Conservation (phyloP, 768 basidiomycete genomes). For the Auricularia sp. region DNA sequence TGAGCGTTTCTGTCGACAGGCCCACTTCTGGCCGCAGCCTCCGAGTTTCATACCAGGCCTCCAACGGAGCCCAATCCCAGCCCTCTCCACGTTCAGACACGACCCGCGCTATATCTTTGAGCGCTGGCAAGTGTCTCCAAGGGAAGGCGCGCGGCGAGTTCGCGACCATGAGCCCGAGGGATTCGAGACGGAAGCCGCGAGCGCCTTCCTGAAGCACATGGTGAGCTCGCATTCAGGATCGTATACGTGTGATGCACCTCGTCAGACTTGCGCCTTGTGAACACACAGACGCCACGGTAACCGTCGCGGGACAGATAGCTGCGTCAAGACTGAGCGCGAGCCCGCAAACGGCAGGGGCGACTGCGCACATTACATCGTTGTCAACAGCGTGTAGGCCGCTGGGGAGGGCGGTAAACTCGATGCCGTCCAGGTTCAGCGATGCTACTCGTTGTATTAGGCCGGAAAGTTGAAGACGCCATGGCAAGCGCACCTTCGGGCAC, state of each 20-base stretch:
- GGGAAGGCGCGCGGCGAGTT: conserved; percentile 58
- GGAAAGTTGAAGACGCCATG: neutral
- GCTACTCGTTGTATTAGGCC: neutral
- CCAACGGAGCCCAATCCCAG: neutral
- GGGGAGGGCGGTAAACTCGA: conserved; percentile 75
- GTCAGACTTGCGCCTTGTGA: conserved; percentile 54
- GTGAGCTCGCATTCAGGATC: neutral
- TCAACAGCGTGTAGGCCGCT: conserved; percentile 76
- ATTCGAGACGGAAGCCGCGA: conserved; percentile 70
- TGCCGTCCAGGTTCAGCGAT: conserved; percentile 45
- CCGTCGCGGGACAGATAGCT: conserved; percentile 67
- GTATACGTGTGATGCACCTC: conserved; percentile 23
- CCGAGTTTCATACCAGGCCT: conserved; percentile 6
- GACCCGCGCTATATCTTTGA: conserved; percentile 38
- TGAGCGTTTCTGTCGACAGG: conserved; percentile 2
- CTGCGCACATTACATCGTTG: conserved; percentile 62
- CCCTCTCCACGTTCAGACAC: conserved; percentile 30
- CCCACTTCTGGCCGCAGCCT: conserved; percentile 7
- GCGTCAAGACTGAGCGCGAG: conserved; percentile 3
- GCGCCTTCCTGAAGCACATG: conserved; percentile 37
- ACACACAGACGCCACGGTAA: conserved; percentile 64
- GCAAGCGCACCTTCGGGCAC: conserved; percentile 47
- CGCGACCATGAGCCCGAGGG: conserved; percentile 63
- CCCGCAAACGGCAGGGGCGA: neutral
- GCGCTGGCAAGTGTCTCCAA: conserved; percentile 57